phyloP scores from a whole-genome alignment of 2,329 filamentous ascomycete genomes.

The Fusarium buxicola region DNA sequence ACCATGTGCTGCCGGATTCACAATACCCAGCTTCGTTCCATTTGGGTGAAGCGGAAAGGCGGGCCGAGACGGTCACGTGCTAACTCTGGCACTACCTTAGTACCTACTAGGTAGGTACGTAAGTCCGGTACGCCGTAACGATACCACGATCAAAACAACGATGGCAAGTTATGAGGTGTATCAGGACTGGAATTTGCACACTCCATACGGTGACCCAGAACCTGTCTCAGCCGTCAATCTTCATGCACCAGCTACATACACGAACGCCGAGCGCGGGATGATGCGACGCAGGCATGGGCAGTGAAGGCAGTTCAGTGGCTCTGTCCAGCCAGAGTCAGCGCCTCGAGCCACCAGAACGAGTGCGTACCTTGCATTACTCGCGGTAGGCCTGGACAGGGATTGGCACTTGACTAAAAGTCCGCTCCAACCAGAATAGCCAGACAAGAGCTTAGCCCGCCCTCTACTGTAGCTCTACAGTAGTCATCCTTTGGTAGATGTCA shows the following conservation, averaged over 20 bases:
- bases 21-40: slow-evolving; percentile 10
- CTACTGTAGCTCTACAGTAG: slow-evolving; percentile 16
- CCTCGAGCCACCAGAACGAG: slow-evolving; percentile 2
- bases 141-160: not conserved
- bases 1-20: slow-evolving; percentile 9
- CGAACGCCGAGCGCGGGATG: slow-evolving; percentile 13
- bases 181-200: slow-evolving; percentile 13
- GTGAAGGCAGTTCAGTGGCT: slow-evolving; percentile 10
- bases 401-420: slow-evolving; percentile 1
- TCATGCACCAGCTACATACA: not conserved
- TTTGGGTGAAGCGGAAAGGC: not conserved
- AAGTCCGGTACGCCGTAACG: not conserved
- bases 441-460: slow-evolving; percentile 27
- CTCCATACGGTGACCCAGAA: slow-evolving; percentile 4
- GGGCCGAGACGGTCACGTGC: slow-evolving; percentile 27
- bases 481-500: slow-evolving; percentile 13
- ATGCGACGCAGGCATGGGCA: slow-evolving; percentile 17
- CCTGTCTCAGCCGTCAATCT: slow-evolving; percentile 22
- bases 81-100: not conserved
- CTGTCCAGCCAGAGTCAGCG: slow-evolving; percentile 2
- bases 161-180: not conserved
- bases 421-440: slow-evolving; percentile 26
- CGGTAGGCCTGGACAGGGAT: slow-evolving; percentile 24
- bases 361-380: slow-evolving; percentile 39
- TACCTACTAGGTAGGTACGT: not conserved